Base-by-base conservation (phyloP, 441 rosid genomes). In the Erysimum cheiri region DNA sequence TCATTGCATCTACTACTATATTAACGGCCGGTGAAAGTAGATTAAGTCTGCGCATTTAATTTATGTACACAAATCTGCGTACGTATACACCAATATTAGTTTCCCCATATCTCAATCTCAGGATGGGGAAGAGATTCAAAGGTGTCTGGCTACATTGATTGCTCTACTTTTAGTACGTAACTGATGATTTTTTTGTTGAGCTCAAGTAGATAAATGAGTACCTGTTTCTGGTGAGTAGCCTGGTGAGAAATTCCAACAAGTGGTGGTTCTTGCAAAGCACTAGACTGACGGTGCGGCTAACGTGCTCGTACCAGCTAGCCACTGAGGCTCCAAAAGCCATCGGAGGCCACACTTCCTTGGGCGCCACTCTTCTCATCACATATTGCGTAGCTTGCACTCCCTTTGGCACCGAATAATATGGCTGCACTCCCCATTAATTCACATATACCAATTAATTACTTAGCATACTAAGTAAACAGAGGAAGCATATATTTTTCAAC, bases 281-380 rank as follows among this genome's bases (percentile, higher is more conserved):
- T 56, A 94, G 76, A 85, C 94, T 88, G 32, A 87, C 76, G 15
- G 98, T 88, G 67, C 99, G 87, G 55, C 84, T 80, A 41, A 94
- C 81, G 75, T 94, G 99, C 84, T 94, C 98, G 52, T 94, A 94
- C 96, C 99, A 94, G 76, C 96, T 85, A 8, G 87, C 96, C 5
- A 90, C 75, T 0, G 99, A 94, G 15, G 97, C 88, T 8, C 92
- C 97, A 36, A 94, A 92, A 13, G 90, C 84, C 62, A 94, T 90
- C 1, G 70, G 80, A 19, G 99, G 98, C 98, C 99, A 94, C 67
- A 92, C 88, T 32, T 81, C 86, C 67, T 96, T 78, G 3, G 99
- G 98, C 0, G 97, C 99, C 40, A 94, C 55, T 75, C 44, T 90
- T 69, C 90, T 83, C 97, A 94, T 88, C 29, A 90, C 89, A 40